Percentiles rank a stretch among this genome's conserved stretches.
These are phyloP conservation scores for Boletales sp. DNA, from an alignment of 768 basidiomycete genomes.

Conservation along the genomic window DNA sequence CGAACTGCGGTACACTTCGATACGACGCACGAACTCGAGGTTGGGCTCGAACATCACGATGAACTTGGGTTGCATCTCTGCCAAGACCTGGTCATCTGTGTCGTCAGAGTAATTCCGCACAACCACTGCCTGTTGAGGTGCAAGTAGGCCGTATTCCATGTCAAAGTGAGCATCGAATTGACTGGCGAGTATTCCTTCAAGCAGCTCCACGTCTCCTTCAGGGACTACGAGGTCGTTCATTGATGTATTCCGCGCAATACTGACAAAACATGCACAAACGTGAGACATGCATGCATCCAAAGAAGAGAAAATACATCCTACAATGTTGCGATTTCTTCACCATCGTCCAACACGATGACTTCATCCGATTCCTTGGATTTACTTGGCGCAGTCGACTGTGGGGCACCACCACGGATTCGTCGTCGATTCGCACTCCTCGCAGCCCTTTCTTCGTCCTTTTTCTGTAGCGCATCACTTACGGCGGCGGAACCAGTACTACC, in stretches of 20 bases:
- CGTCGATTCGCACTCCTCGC: constrained; percentile 62
- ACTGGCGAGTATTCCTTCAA: constrained; percentile 25
- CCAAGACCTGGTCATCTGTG: constrained; percentile 82
- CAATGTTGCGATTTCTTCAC: constrained; percentile 53
- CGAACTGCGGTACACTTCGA: constrained; percentile 89
- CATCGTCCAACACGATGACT: constrained; percentile 17
- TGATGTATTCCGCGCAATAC: constrained; percentile 19
- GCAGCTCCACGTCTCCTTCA: constrained; percentile 21
- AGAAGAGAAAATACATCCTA: constrained; percentile 32
- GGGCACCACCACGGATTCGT: constrained; percentile 72
- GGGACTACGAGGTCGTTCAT: constrained; percentile 12
- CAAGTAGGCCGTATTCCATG: constrained; percentile 71
- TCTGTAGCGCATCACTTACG: constrained; percentile 71
- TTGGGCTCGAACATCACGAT: constrained; percentile 96
- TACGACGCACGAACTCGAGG: constrained; percentile 85
- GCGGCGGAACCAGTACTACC: constrained; percentile 17
- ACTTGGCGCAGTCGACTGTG: constrained; percentile 14
- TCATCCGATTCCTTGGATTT: constrained; percentile 11
- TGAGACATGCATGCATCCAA: neutral
- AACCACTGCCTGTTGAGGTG: constrained; percentile 76
- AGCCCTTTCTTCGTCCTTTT: constrained; percentile 65
- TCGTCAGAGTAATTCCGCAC: constrained; percentile 90
- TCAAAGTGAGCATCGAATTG: constrained; percentile 61
- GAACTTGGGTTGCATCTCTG: constrained; percentile 86
- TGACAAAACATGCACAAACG: neutral